A percentile compares a stretch with the other conserved stretches of the same genome.
Conservation (phyloP, 2,329 filamentous ascomycete species). For the Juglanconis juglandina region DNA sequence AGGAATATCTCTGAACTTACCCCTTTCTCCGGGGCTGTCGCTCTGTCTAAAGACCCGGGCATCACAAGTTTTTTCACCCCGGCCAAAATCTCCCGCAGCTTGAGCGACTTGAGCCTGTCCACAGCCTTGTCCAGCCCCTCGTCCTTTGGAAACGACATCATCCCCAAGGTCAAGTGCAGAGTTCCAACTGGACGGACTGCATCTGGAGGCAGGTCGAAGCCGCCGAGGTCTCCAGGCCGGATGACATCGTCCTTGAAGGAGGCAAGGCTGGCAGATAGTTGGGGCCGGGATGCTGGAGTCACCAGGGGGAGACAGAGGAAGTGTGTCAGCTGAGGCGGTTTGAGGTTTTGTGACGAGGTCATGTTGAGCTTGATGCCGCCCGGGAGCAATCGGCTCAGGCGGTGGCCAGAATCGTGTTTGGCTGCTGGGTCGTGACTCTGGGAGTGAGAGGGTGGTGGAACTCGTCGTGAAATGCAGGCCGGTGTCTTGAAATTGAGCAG, state of each 20-base stretch:
- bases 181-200: slow-evolving; percentile 76
- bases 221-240: slow-evolving; percentile 27
- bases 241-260: slow-evolving; percentile 60
- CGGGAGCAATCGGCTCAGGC: slow-evolving; percentile 10
- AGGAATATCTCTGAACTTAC: slow-evolving; percentile 33
- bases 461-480: no score
- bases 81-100: slow-evolving; percentile 38
- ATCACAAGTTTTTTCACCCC: slow-evolving; percentile 19
- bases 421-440: background rate
- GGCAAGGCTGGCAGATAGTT: slow-evolving; percentile 61
- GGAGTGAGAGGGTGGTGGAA: no score
- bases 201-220: slow-evolving; percentile 54
- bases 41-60: slow-evolving; percentile 4
- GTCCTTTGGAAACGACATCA: slow-evolving; percentile 67
- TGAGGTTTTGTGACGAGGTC: slow-evolving; percentile 30
- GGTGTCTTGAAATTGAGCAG: no score
- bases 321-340: slow-evolving; percentile 56
- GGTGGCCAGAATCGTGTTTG: no score
- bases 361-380: slow-evolving; percentile 23
- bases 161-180: slow-evolving; percentile 80
- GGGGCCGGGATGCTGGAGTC: slow-evolving; percentile 55
- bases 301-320: slow-evolving; percentile 75
- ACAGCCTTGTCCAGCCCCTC: slow-evolving; percentile 42
- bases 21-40: slow-evolving; percentile 1
- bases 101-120: slow-evolving; percentile 36